These are phyloP conservation scores for Leucogyrophana mollusca DNA, from an alignment of 768 basidiomycete species.

Conservation along the genomic window DNA sequence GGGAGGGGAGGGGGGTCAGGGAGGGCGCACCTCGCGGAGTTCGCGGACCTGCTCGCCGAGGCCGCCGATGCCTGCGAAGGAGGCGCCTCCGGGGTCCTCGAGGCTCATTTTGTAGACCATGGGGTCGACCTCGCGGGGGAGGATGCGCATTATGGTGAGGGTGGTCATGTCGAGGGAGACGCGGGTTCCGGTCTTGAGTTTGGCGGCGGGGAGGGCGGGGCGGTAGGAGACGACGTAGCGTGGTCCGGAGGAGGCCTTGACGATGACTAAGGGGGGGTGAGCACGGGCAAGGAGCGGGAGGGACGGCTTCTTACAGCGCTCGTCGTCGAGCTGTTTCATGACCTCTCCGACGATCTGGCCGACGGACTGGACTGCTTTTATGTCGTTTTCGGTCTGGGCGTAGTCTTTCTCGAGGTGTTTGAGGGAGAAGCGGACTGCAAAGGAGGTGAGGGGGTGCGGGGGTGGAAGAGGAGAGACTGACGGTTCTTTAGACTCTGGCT, in stretches of 20 bases:
- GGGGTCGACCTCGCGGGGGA: constrained; percentile 97
- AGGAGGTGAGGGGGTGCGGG: not conserved
- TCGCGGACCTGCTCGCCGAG: constrained; percentile 95
- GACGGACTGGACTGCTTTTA: constrained; percentile 97
- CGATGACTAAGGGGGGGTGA: constrained; percentile 66
- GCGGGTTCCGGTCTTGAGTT: constrained; percentile 91
- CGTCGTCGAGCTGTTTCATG: constrained; percentile 97
- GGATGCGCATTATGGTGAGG: constrained; percentile 96
- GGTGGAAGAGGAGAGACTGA: constrained; percentile 40
- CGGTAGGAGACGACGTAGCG: constrained; percentile 98
- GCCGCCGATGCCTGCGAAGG: constrained; percentile 97
- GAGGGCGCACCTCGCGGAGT: constrained; percentile 86
- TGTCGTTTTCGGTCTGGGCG: constrained; percentile 96
- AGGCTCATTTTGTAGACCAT: constrained; percentile 99
- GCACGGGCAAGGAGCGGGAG: constrained; percentile 1
- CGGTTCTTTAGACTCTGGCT: constrained; percentile 89
- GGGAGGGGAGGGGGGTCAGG: constrained; percentile 6
- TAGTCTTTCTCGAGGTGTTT: constrained; percentile 87
- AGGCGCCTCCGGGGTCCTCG: constrained; percentile 93
- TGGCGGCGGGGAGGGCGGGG: constrained; percentile 84
- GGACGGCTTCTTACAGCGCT: constrained; percentile 72
- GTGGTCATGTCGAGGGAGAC: constrained; percentile 99
- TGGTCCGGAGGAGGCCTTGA: constrained; percentile 97
- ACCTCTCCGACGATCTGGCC: constrained; percentile 99
- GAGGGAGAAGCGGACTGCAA: constrained; percentile 82